phyloP scores from a whole-genome alignment of 1,284 basidiomycete species.

The Pyrrhoderma noxium region DNA sequence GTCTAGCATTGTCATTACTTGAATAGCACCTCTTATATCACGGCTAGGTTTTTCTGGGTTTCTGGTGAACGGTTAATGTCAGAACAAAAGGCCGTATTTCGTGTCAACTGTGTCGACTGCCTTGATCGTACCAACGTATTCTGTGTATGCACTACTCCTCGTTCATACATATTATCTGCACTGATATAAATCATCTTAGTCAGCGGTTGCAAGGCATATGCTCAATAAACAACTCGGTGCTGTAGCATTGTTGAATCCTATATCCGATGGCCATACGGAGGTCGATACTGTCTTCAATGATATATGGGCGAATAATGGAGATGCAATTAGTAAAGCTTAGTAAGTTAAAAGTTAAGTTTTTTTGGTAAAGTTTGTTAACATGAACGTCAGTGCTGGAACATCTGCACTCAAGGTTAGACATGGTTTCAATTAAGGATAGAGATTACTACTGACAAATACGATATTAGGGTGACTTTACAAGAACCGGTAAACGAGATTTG shows the following conservation, averaged over 20 bases:
- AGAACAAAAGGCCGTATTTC: conserved; percentile 78
- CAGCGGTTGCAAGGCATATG: conserved; percentile 82
- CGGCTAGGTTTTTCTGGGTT: conserved; percentile 77
- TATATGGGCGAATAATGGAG: conserved; percentile 95
- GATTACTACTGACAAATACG: no score
- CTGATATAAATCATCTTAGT: conserved; percentile 38
- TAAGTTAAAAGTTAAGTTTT: conserved; percentile 33
- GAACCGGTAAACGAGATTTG: conserved; percentile 90
- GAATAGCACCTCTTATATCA: not conserved
- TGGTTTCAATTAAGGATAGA: no score
- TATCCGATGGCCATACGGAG: conserved; percentile 44
- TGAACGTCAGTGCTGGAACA: conserved; percentile 65
- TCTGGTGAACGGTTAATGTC: conserved; percentile 67
- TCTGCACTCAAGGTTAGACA: conserved; percentile 1
- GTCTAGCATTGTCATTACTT: conserved; percentile 16
- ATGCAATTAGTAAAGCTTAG: conserved; percentile 63
- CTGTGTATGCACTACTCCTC: conserved; percentile 50
- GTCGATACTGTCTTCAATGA: conserved; percentile 84
- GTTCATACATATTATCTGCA: not conserved
- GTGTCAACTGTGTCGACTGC: conserved; percentile 92
- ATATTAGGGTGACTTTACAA: conserved; percentile 24
- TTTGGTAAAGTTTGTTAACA: conserved; percentile 38
- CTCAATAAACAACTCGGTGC: conserved; percentile 77
- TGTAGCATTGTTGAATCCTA: conserved; percentile 57
- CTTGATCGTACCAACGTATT: conserved; percentile 82